A percentile compares a stretch with the other conserved stretches of the same genome.
Conservation (phyloP, 352 stramenopile species). For the Phytopythium vexans region DNA sequence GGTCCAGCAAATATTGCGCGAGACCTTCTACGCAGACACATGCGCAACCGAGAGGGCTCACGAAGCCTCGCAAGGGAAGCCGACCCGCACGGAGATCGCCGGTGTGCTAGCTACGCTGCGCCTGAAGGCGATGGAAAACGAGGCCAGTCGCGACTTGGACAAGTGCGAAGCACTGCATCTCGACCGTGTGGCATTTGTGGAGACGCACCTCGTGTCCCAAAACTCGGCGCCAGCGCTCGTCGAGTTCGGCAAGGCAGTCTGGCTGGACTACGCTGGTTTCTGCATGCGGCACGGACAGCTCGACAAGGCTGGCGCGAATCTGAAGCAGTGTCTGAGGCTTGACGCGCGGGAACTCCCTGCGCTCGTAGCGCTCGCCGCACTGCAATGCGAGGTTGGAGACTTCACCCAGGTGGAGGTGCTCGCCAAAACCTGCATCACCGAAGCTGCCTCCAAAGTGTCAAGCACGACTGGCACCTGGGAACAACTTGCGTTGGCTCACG, state of each 20-base stretch:
- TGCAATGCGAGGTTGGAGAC: conserved; percentile 61
- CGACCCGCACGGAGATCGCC: conserved; percentile 20
- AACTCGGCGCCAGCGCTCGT: conserved; percentile 5
- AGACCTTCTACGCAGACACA: conserved; percentile 44
- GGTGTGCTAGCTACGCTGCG: conserved; percentile 31
- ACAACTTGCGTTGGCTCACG: conserved; percentile 42
- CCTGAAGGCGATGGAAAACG: conserved; percentile 61
- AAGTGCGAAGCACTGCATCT: conserved; percentile 65
- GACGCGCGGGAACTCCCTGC: conserved; percentile 33
- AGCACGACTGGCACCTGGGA: conserved; percentile 1
- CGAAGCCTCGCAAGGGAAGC: conserved; percentile 12
- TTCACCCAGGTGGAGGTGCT: conserved; percentile 37
- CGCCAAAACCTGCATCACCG: conserved; percentile 38
- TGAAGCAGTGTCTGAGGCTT: conserved; percentile 58
- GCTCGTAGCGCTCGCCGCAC: conserved; percentile 44
- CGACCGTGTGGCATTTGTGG: conserved; percentile 58
- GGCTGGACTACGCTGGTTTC: conserved; percentile 69
- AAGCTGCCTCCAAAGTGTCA: conserved; percentile 9
- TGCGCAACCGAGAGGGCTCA: conserved; percentile 32
- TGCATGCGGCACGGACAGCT: conserved; percentile 41
- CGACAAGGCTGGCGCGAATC: conserved; percentile 48
- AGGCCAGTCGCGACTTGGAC: conserved; percentile 60
- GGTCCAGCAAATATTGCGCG: conserved; percentile 63
- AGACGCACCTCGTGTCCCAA: conserved; percentile 25
- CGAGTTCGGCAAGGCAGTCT: conserved; percentile 27